Evolutionary conservation across 768 basidiomycete species (phyloP), one percentile per base, ranked within the genome.

Genomic region (Mycena metata): DNA sequence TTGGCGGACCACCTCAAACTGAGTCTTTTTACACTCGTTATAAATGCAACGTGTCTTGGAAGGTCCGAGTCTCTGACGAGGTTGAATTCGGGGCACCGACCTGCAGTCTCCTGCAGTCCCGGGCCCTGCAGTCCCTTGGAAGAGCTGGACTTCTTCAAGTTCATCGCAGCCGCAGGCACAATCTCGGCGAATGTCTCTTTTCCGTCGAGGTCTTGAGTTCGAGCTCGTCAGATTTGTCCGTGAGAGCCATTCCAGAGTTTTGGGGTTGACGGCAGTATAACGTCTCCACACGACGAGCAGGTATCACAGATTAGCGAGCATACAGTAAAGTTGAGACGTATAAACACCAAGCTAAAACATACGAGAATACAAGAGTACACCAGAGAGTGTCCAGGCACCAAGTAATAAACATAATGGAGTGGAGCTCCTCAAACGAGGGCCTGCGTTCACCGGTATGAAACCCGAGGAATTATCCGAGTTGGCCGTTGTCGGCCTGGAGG

Each of bases 151-250:
- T 69, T 81, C 83, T 68, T 81, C n/a, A n/a, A n/a, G n/a, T n/a
- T 81, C 35, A 5, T 13, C 12, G 70, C 70, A 36, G 30, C 26
- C 12, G 47, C 13, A 6, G 76, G 71, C 58, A 61, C 64, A 55
- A 67, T 67, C 24, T 52, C 17, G 11, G 43, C 66, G 30, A 30
- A 50, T 69, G 69, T 36, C 60, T 74, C 46, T 71, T 73, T 30
- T 75, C 67, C 43, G 64, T 60, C 30, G 68, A 68, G 12, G 57
- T 35, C 13, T 68, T 70, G 11, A 56, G 47, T 59, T 63, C 64
- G 21, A 67, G 67, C 10, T 72, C 72, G 23, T 83, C 79, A 5
- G 81, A 83, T 72, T 85, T 85, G 78, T 83, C 82, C 68, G 85
- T 85, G 24, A 79, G 72, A 7, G 80, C 74, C 81, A 83, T 84